Base-by-base conservation (phyloP, 768 basidiomycete species). In the Flagelloscypha sp. region DNA sequence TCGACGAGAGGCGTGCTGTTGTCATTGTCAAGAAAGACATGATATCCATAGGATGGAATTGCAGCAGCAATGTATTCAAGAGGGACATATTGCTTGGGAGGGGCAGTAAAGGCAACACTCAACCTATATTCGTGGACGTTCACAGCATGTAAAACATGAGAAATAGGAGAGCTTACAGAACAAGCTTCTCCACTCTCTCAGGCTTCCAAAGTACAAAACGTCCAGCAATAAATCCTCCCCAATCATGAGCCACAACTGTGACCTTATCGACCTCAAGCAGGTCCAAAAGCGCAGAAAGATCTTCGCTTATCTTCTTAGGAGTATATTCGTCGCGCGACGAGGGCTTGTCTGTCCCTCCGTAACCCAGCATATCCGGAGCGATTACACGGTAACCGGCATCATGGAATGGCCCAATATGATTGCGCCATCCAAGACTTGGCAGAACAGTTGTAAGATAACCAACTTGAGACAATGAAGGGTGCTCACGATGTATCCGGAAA, bases 151-250 rank as follows among this genome's bases (percentile, higher is more conserved):
- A 30, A 3, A 30, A 36, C 7, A 27, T 41, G 33, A 11, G 2
- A 40, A 24, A 15, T 25, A 11, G 17, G 25, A 24, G 24, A n/a
- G 56, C 74, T 43, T 56, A 82, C 85, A 77, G 58, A 0, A 69
- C 63, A 13, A 87, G 59, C 0, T 74, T 78, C 5, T 65, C 46
- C 23, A 83, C 43, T 22, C 82, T 66, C 9, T 75, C 58, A 1
- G 86, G 82, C 49, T 84, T 56, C 79, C 80, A 86, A 16, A 84
- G 61, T 8, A 79, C 76, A 46, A 89, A 79, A 15, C 84, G 65
- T 27, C 66, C 68, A 2, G 68, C 81, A 9, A 63, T 71, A 41
- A 62, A 72, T 3, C 79, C 60, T 4, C 86, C 86, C 85, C 85
- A 88, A 47, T 89, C 86, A 46, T 88, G 86, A 1, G 82, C 86